A percentile compares a stretch with the other conserved stretches of the same genome.
Evolutionary conservation across 768 basidiomycete species (phyloP).

Genomic region (Lentinula raphanica): DNA sequence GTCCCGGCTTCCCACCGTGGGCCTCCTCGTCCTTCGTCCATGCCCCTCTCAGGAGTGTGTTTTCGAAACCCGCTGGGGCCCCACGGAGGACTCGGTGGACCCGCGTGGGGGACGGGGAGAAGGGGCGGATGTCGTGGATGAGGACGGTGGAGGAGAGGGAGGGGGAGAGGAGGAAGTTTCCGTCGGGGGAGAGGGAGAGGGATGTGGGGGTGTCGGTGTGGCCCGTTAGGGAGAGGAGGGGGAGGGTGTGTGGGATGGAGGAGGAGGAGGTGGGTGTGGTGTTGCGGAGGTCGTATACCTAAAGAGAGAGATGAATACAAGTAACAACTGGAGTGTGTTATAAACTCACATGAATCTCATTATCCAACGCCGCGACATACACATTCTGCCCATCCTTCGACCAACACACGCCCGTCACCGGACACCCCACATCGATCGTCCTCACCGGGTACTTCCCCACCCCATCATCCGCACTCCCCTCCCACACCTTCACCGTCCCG

Average conservation of each 20-base stretch:
- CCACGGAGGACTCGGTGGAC: constrained; percentile 77
- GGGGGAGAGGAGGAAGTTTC: constrained; percentile 82
- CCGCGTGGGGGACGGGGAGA: constrained; percentile 78
- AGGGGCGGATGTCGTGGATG: constrained; percentile 91
- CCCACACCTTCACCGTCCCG: constrained; percentile 88
- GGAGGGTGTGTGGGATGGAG: constrained; percentile 89
- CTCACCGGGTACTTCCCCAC: constrained; percentile 62
- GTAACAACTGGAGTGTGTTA: too few species aligned
- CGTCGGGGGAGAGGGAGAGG: constrained; percentile 86
- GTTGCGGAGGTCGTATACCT: constrained; percentile 93
- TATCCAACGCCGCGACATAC: constrained; percentile 92
- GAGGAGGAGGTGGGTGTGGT: constrained; percentile 72
- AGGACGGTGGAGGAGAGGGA: constrained; percentile 86
- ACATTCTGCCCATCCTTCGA: constrained; percentile 84
- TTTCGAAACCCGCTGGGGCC: constrained; percentile 93
- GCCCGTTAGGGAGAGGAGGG: constrained; percentile 73
- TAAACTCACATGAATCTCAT: constrained; percentile 83
- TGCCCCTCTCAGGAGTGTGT: constrained; percentile 71
- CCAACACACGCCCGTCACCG: constrained; percentile 91
- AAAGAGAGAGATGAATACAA: not conserved
- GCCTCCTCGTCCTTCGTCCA: constrained; percentile 82
- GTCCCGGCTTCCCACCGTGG: constrained; percentile 32
- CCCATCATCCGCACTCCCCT: constrained; percentile 68
- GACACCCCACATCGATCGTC: constrained; percentile 80
- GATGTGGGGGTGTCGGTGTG: constrained; percentile 94